These are phyloP conservation scores for Quercus cerris DNA, from an alignment of 306 rosid species.

Conservation along the genomic window DNA sequence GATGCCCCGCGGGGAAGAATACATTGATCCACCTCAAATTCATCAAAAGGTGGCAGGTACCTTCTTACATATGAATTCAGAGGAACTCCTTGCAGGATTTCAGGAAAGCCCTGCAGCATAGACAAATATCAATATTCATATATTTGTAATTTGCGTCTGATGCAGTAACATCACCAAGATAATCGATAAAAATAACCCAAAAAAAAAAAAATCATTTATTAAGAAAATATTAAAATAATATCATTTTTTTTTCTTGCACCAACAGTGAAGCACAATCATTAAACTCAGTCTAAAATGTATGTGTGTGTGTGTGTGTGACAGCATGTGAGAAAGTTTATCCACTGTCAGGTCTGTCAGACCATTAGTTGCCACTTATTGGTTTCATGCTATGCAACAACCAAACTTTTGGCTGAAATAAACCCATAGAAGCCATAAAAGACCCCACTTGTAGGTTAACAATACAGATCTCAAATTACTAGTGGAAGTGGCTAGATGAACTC, in stretches of 20 bases:
- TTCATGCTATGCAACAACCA: background rate
- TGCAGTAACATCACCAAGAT: background rate
- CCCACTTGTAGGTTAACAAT: background rate
- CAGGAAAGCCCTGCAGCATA: slow-evolving; percentile 71
- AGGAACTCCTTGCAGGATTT: slow-evolving; percentile 64
- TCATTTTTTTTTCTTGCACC: background rate
- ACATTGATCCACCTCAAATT: slow-evolving; percentile 82
- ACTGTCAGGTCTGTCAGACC: background rate
- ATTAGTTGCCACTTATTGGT: background rate
- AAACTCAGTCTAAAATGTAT: background rate
- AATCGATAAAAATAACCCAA: background rate
- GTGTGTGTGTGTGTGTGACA: no score
- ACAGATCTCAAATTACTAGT: background rate
- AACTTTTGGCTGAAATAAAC: background rate
- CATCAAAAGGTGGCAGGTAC: slow-evolving; percentile 80
- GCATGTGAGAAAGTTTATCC: background rate
- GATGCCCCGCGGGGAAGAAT: slow-evolving; percentile 58
- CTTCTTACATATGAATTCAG: slow-evolving; percentile 53
- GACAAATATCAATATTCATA: background rate
- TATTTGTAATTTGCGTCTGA: background rate
- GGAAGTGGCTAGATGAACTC: background rate
- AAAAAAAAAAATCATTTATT: background rate
- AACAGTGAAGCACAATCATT: background rate
- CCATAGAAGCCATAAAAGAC: background rate
- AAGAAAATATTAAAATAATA: background rate